These are phyloP conservation scores for Thelonectria blattea DNA, from an alignment of 2,329 filamentous ascomycete genomes.

Conservation along the genomic window DNA sequence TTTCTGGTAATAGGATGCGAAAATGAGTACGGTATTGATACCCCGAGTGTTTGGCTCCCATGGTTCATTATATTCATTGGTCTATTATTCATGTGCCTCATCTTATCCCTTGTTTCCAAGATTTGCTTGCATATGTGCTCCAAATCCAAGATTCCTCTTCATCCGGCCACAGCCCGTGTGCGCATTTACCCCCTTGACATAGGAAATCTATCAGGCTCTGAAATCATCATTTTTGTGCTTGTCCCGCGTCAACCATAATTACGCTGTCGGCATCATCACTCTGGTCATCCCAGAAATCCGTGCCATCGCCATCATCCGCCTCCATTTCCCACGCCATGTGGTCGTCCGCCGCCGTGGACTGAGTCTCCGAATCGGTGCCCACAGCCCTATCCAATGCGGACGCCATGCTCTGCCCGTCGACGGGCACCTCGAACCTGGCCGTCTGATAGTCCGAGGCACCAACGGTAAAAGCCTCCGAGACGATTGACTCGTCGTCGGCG, in stretches of 20 bases:
- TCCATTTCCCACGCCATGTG: slow-evolving; percentile 16
- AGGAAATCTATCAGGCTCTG: background rate
- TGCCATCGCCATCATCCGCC: slow-evolving; percentile 14
- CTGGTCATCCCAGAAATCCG: slow-evolving; percentile 15
- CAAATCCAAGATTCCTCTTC: background rate
- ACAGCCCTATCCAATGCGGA: slow-evolving; percentile 35
- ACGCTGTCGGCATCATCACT: slow-evolving; percentile 22
- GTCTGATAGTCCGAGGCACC: slow-evolving; percentile 42
- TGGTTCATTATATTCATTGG: slow-evolving; percentile 1
- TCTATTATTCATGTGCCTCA: background rate
- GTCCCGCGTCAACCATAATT: background rate
- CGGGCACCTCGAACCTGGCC: slow-evolving; percentile 44
- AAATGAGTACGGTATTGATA: slow-evolving; percentile 19
- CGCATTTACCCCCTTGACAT: background rate
- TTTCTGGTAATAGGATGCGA: background rate
- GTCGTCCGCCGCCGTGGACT: slow-evolving; percentile 13
- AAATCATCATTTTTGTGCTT: background rate
- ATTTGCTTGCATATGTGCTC: background rate
- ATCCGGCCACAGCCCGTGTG: background rate
- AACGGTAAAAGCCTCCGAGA: slow-evolving; percentile 45
- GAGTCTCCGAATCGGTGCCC: slow-evolving; percentile 30
- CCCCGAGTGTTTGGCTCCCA: slow-evolving; percentile 9
- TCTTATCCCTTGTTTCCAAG: background rate
- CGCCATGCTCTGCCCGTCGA: slow-evolving; percentile 37
- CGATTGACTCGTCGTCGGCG: slow-evolving; percentile 42